phyloP scores from a whole-genome alignment of 116 monocot genomes.

The Cymodocea nodosa region DNA sequence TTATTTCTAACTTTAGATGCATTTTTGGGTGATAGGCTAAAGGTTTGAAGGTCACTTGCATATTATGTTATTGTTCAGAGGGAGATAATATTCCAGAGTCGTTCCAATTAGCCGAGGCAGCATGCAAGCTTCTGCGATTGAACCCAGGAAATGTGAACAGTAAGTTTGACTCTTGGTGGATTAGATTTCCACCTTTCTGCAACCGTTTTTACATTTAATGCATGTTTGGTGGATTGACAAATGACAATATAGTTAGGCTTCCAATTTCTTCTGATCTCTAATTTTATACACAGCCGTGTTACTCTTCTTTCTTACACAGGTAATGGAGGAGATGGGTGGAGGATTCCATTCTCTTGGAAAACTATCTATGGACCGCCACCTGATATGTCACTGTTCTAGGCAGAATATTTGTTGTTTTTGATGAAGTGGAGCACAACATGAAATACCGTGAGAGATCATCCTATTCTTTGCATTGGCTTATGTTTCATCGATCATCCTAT shows the following conservation, averaged over 20 bases:
- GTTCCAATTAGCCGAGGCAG: constrained; percentile 63
- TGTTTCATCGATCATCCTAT: no score
- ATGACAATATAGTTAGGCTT: neutral
- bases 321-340: constrained; percentile 39
- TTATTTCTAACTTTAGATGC: constrained; percentile 4
- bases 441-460: no score
- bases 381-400: constrained; percentile 53
- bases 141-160: constrained; percentile 14
- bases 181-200: neutral
- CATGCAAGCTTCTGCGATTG: constrained; percentile 45
- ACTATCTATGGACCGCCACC: constrained; percentile 87
- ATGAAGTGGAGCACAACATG: no score
- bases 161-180: neutral
- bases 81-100: constrained; percentile 93
- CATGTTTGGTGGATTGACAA: neutral
- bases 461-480: no score
- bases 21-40: constrained; percentile 34
- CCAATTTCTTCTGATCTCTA: neutral
- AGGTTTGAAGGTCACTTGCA: constrained; percentile 77
- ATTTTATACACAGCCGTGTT: constrained; percentile 18
- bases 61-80: constrained; percentile 85
- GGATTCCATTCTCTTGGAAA: constrained; percentile 69
- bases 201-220: neutral
- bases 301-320: constrained; percentile 28
- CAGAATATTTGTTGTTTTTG: neutral